Evolutionary conservation across 2,329 filamentous ascomycete species (phyloP).

Genomic region (Fusarium siculi): DNA sequence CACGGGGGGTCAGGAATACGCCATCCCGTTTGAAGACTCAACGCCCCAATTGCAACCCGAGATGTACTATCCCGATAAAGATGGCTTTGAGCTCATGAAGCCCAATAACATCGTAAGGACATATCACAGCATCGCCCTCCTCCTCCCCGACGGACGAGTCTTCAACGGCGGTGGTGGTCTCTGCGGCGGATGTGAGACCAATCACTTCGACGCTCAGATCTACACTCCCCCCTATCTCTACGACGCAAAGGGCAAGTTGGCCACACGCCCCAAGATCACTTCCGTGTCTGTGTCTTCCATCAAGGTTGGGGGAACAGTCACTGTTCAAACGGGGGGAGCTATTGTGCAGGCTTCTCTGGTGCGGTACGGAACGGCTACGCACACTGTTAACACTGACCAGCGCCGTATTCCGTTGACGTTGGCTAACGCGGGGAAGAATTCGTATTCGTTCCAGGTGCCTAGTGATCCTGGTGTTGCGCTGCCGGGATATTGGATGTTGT

Average conservation of each 20-base stretch:
- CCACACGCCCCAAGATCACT: conserved; percentile 15
- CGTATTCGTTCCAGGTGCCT: conserved; percentile 25
- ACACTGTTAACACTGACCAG: conserved; percentile 34
- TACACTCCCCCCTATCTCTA: conserved; percentile 29
- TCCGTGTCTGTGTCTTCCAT: not conserved
- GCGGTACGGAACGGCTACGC: conserved; percentile 29
- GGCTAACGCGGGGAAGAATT: not conserved
- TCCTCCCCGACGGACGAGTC: conserved; percentile 25
- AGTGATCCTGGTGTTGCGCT: conserved; percentile 28
- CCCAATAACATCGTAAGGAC: conserved; percentile 24
- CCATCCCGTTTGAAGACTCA: conserved; percentile 28
- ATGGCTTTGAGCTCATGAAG: conserved; percentile 19
- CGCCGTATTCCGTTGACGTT: conserved; percentile 21
- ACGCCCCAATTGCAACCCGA: conserved; percentile 24
- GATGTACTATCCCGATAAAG: conserved; percentile 7
- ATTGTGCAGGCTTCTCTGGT: conserved; percentile 9
- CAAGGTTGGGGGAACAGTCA: conserved; percentile 16
- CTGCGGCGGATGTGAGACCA: conserved; percentile 20
- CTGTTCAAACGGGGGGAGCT: not conserved
- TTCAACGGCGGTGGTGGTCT: conserved; percentile 34
- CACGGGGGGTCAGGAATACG: conserved; percentile 52
- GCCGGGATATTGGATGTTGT: conserved; percentile 39
- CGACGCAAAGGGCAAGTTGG: conserved; percentile 15
- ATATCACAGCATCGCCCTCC: conserved; percentile 29
- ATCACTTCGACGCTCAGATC: conserved; percentile 35